A percentile compares a stretch with the other conserved stretches of the same genome.
These are phyloP conservation scores for Rhododendron mucronatum DNA, from an alignment of 148 eudicot genomes.

Conservation along the genomic window DNA sequence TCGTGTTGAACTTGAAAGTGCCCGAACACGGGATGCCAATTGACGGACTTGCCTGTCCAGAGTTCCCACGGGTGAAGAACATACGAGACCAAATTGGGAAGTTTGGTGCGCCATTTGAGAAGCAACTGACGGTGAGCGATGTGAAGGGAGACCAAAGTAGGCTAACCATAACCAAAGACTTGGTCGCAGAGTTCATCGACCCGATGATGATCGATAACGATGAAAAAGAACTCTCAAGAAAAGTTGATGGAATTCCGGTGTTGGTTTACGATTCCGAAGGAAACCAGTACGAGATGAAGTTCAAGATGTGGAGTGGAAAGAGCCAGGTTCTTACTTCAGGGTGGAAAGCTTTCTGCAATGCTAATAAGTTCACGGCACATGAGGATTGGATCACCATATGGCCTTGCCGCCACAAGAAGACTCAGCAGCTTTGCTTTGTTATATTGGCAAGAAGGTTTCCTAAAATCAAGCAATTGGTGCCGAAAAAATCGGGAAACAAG, in stretches of 20 bases:
- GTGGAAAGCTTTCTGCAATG: not conserved
- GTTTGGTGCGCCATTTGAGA: not conserved
- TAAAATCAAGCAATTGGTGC: not conserved
- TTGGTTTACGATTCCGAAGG: not conserved
- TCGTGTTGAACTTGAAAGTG: not conserved
- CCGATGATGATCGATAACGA: not conserved
- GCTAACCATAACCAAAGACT: not conserved
- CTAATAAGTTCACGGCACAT: not conserved
- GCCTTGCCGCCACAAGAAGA: not conserved
- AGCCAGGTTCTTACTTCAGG: not conserved
- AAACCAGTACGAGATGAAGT: not conserved
- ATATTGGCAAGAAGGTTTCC: constrained; percentile 6
- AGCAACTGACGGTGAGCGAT: not conserved
- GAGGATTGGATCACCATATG: constrained; percentile 3
- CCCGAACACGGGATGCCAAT: not conserved
- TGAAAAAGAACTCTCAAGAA: not conserved
- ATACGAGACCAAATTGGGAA: not conserved
- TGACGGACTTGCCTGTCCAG: constrained; percentile 4
- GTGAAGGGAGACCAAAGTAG: not conserved
- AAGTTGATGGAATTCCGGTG: not conserved
- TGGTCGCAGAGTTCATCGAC: not conserved
- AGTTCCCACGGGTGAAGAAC: not conserved
- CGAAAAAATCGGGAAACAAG: not conserved
- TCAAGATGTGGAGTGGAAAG: not conserved
- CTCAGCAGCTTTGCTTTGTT: not conserved